A percentile compares a stretch with the other conserved stretches of the same genome.
phyloP scores from a whole-genome alignment of 148 eudicot species.

The Rhododendron williamsianum region DNA sequence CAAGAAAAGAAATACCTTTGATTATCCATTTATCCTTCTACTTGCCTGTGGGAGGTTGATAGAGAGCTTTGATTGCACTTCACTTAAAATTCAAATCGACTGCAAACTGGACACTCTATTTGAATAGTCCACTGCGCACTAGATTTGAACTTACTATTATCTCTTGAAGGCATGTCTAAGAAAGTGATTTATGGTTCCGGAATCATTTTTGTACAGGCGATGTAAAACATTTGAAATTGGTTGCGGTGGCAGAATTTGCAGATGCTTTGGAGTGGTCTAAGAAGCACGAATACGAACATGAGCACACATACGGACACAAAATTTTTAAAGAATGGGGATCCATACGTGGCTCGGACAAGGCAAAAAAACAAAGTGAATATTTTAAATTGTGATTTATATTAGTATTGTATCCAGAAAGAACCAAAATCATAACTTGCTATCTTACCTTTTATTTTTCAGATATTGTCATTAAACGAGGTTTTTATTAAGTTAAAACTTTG shows the following conservation, averaged over 20 bases:
- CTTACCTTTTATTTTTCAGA: not conserved
- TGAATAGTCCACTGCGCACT: not conserved
- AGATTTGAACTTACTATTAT: not conserved
- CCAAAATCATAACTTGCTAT: not conserved
- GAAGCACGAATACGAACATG: not conserved
- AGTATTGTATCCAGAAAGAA: not conserved
- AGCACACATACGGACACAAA: not conserved
- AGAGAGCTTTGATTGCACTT: not conserved
- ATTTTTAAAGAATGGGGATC: not conserved
- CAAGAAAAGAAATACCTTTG: not conserved
- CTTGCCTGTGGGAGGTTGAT: constrained; percentile 1
- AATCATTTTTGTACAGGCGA: not conserved
- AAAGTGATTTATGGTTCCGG: not conserved
- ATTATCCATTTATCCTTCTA: not conserved
- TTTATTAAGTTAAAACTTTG: not conserved
- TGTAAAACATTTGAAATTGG: not conserved
- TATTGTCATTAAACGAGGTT: not conserved
- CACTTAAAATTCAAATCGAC: not conserved
- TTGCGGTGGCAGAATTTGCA: not conserved
- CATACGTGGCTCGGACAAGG: not conserved
- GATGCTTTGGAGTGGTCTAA: not conserved
- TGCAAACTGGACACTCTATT: not conserved
- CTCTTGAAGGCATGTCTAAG: not conserved
- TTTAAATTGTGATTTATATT: not conserved
- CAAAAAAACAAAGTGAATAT: not conserved